phyloP scores from a whole-genome alignment of 2,329 filamentous ascomycete genomes.

The Nemania diffusa region DNA sequence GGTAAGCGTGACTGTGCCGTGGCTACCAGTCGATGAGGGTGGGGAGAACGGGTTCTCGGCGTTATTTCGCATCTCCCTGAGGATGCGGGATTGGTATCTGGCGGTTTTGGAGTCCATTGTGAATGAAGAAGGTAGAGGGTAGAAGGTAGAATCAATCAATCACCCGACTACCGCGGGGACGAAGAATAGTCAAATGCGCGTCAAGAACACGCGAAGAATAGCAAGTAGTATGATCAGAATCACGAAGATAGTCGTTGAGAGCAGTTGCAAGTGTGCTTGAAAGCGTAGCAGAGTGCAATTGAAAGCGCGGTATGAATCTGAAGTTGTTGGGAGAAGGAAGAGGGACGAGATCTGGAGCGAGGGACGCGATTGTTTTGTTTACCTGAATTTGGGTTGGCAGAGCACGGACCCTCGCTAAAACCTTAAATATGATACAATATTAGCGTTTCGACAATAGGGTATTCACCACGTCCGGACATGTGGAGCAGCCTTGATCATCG shows the following conservation, averaged over 20 bases:
- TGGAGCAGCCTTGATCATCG: neutral
- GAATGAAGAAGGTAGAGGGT: conserved; percentile 28
- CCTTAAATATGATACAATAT: conserved; percentile 9
- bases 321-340: conserved; percentile 26
- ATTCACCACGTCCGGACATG: neutral
- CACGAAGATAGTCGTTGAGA: conserved; percentile 16
- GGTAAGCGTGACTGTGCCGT: conserved; percentile 66
- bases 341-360: neutral
- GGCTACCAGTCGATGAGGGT: conserved; percentile 66
- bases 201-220: conserved; percentile 15
- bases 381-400: conserved; percentile 16
- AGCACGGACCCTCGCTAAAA: conserved; percentile 18
- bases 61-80: conserved; percentile 51
- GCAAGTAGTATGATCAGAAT: conserved; percentile 14
- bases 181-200: conserved; percentile 16
- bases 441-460: conserved; percentile 3
- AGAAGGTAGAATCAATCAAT: too few relatives aligned
- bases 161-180: conserved; percentile 31
- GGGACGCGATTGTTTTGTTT: conserved; percentile 35
- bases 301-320: conserved; percentile 20
- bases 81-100: conserved; percentile 49
- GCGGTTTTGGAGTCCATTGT: conserved; percentile 44
- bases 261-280: conserved; percentile 31
- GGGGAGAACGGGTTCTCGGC: conserved; percentile 66
- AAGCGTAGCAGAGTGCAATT: conserved; percentile 24